These are phyloP conservation scores for Trichophaea hybrida DNA, from an alignment of 2,329 filamentous ascomycete species.

Conservation along the genomic window DNA sequence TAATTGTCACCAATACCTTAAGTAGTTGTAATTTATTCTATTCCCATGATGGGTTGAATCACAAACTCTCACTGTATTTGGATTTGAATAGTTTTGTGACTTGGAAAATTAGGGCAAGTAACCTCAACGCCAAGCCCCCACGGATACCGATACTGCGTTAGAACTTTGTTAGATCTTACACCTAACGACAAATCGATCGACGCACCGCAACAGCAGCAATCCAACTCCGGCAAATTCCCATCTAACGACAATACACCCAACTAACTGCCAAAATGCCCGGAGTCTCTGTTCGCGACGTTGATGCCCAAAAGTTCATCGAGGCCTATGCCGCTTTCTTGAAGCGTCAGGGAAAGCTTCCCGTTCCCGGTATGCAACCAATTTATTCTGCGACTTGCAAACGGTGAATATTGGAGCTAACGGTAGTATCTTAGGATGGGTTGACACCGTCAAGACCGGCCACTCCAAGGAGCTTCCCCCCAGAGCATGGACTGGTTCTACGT, in stretches of 20 bases:
- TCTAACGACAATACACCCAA: neutral
- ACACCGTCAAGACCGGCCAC: conserved; percentile 96
- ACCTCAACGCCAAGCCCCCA: neutral
- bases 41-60: neutral
- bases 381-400: neutral
- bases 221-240: neutral
- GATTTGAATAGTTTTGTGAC: neutral
- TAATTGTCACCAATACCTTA: neutral
- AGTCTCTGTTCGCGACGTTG: conserved; percentile 28
- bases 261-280: conserved; percentile 23
- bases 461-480: conserved; percentile 95
- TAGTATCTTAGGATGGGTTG: conserved; percentile 66
- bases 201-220: neutral
- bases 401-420: neutral
- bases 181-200: neutral
- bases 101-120: neutral
- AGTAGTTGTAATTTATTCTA: neutral
- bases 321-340: conserved; percentile 82
- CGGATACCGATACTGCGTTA: neutral
- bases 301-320: conserved; percentile 76
- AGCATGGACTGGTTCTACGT: conserved; percentile 90
- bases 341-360: conserved; percentile 83
- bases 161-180: neutral
- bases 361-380: conserved; percentile 54
- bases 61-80: neutral